Conservation (phyloP, 2,329 filamentous ascomycete genomes). For the Penicillium vulpinum region DNA sequence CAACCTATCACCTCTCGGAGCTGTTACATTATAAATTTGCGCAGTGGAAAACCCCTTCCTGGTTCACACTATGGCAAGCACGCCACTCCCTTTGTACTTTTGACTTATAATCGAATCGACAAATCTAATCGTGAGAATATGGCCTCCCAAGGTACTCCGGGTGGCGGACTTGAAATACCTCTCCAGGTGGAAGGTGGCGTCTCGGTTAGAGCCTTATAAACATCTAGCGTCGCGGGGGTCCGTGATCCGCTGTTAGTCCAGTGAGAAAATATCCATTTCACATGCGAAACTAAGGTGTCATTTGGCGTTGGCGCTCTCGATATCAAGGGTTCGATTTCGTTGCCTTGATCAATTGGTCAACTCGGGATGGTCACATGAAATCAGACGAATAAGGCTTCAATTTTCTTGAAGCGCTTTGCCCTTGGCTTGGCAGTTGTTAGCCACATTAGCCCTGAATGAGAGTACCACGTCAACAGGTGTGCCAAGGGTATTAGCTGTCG, state of each 20-base stretch:
- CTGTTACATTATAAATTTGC: neutral
- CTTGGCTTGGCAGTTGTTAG: neutral
- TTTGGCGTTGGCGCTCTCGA: neutral
- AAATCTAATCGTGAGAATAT: neutral
- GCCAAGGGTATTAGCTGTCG: neutral
- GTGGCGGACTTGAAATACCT: neutral
- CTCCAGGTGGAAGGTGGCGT: neutral
- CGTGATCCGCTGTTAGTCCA: neutral
- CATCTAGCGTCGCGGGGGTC: neutral
- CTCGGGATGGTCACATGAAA: neutral
- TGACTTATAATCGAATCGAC: no score
- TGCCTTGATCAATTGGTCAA: neutral
- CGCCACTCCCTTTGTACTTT: constrained; percentile 2
- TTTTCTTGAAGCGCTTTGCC: constrained; percentile 6
- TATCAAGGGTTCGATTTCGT: neutral
- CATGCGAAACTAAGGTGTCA: neutral
- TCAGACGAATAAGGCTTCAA: no score
- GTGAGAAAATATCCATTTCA: neutral
- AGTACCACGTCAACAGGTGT: neutral
- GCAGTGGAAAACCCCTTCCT: constrained; percentile 3
- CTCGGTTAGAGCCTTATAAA: neutral
- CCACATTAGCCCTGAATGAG: neutral
- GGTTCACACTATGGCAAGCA: constrained; percentile 6
- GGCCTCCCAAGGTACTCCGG: neutral
- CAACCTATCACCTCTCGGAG: no score